Conservation (phyloP, 2,329 filamentous ascomycete species). For the Lasiodiplodia theobromae region DNA sequence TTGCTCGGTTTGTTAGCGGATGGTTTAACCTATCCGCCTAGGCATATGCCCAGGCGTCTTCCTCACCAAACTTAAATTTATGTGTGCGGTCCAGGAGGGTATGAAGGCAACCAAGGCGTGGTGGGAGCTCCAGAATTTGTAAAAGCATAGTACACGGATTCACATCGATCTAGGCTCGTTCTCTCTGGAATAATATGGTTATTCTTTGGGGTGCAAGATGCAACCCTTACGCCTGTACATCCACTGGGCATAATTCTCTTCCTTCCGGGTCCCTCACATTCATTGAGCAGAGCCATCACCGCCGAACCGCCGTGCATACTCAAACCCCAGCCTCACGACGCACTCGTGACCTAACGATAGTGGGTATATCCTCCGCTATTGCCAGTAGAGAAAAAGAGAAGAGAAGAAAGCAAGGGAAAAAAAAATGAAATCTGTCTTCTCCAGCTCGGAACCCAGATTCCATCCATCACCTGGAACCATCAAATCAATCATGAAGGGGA, state of each 20-base stretch:
- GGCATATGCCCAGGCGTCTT: too few relatives aligned
- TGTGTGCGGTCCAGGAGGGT: too few relatives aligned
- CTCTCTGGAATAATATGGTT: not conserved
- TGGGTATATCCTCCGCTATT: constrained; percentile 17
- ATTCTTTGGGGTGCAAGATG: not conserved
- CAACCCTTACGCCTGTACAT: not conserved
- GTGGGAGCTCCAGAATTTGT: too few relatives aligned
- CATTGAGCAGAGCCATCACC: not conserved
- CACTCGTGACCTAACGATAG: constrained; percentile 4
- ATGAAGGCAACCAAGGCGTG: too few relatives aligned
- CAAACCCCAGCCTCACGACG: not conserved
- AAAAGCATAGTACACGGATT: too few relatives aligned
- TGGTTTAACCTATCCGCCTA: too few relatives aligned
- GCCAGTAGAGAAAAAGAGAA: not conserved
- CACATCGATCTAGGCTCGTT: not conserved
- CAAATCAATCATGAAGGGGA: not conserved
- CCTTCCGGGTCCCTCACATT: not conserved
- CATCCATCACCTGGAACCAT: not conserved
- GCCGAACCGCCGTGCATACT: not conserved
- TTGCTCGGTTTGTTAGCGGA: too few relatives aligned
- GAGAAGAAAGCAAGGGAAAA: not conserved
- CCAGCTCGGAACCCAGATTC: too few relatives aligned
- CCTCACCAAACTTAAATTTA: too few relatives aligned
- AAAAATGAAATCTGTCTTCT: not conserved
- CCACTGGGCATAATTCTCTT: not conserved